Evolutionary conservation across 2,329 filamentous ascomycete genomes (phyloP), one percentile per base, ranked within the genome.

Genomic region (Cladosporium sp.): DNA sequence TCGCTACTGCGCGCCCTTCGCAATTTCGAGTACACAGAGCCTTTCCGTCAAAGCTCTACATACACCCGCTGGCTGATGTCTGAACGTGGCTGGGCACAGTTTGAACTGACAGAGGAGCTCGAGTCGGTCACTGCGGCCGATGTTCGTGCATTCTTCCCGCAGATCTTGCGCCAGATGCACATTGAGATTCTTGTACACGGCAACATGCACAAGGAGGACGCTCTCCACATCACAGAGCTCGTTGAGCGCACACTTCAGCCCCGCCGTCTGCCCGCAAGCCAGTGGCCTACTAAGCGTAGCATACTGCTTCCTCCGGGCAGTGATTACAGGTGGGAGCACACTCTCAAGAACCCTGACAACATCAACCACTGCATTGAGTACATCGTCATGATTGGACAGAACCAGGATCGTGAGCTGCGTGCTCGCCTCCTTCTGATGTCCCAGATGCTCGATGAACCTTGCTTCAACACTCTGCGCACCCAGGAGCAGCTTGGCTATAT

Each of bases 401-500:
- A 71, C 20, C 66, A 83, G 3, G 86, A 96, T 68, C 82, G 86
- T n/a, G 70, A 74, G 5, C 73, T 89, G 12, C 84, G 91, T 17
- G 89, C 92, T 13, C 91, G 89, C 72, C 81, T 90, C 0, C 79
- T 95, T 40, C 80, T 99, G 5, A 81, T 97, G 40, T 88, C 90
- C 24, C 94, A 97, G 73, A 89, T 99, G 76, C 86, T 91, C 0
- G 89, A 96, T 57, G 94, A 99, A 75, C 92, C 92, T 3, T 89
- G 89, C 8, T 99, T 97, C 70, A 91, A 99, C 73, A 91, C 96
- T 72, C 81, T 99, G 7, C 85, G 94, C 50, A 97, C 94, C 42
- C 97, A 97, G 74, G 93, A 99, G 73, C 93, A 99, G 74, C 86
- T 99, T 6, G 94, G 94, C 12, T 99, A 99, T 66, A 90, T 99